A percentile compares a stretch with the other conserved stretches of the same genome.
These are phyloP conservation scores for Hirsutella thompsonii DNA, from an alignment of 2,329 filamentous ascomycete genomes.

Conservation along the genomic window DNA sequence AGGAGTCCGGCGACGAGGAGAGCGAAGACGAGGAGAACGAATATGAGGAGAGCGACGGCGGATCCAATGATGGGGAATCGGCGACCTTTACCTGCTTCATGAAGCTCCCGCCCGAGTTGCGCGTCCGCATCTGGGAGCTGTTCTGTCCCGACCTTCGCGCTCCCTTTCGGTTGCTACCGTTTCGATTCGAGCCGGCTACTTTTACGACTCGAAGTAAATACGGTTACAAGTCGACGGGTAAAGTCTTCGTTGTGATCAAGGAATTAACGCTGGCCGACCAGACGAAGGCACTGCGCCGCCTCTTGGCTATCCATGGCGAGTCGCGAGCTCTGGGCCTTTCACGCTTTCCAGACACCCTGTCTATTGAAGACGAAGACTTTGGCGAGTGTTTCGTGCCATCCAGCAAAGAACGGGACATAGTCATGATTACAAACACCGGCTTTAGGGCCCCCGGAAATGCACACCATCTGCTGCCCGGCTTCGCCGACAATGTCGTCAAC, in stretches of 20 bases:
- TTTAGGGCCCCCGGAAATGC: neutral
- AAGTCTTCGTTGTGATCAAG: no score
- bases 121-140: slow-evolving; percentile 18
- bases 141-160: slow-evolving; percentile 16
- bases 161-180: slow-evolving; percentile 10
- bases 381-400: slow-evolving; percentile 15
- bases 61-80: neutral
- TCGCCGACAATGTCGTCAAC: slow-evolving; percentile 16
- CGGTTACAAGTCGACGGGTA: no score
- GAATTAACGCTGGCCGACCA: slow-evolving; percentile 12
- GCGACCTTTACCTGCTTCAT: slow-evolving; percentile 12
- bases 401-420: slow-evolving; percentile 17
- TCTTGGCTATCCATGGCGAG: slow-evolving; percentile 21
- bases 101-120: slow-evolving; percentile 19
- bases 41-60: neutral
- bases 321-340: slow-evolving; percentile 19
- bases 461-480: slow-evolving; percentile 9
- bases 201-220: no score
- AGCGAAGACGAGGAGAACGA: neutral
- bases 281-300: slow-evolving; percentile 14
- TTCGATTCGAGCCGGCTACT: no score
- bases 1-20: slow-evolving; percentile 2
- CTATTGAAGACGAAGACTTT: slow-evolving; percentile 10
- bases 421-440: slow-evolving; percentile 9
- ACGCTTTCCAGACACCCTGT: slow-evolving; percentile 18